Conservation (phyloP, 2,329 filamentous ascomycete species). For the Drechslera avenae region DNA sequence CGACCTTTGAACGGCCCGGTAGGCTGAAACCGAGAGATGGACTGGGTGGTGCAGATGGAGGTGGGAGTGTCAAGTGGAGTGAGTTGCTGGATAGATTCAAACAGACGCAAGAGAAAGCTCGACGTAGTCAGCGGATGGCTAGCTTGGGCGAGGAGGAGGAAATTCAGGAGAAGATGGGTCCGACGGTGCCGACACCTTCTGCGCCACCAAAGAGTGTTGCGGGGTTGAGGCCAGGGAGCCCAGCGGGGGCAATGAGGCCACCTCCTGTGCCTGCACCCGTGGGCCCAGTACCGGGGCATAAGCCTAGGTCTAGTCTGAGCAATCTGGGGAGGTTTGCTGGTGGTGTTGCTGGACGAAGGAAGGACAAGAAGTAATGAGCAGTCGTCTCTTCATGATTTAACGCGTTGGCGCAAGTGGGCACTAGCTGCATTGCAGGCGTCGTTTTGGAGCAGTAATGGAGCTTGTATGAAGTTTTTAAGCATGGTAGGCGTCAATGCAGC, state of each 20-base stretch:
- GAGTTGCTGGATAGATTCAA: constrained; percentile 96
- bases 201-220: constrained; percentile 32
- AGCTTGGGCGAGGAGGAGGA: constrained; percentile 47
- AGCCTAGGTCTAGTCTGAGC: constrained; percentile 50
- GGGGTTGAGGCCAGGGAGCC: constrained; percentile 29
- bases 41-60: constrained; percentile 63
- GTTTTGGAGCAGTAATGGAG: neutral
- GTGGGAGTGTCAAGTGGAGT: constrained; percentile 78
- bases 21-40: constrained; percentile 68
- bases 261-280: constrained; percentile 23
- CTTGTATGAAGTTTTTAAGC: constrained; percentile 1
- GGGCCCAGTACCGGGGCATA: constrained; percentile 35
- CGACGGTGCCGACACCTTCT: constrained; percentile 28
- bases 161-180: constrained; percentile 37
- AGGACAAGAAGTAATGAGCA: constrained; percentile 37
- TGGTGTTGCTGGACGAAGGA: constrained; percentile 46
- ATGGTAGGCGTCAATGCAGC: constrained; percentile 15
- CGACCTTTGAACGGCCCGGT: constrained; percentile 62
- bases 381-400: neutral
- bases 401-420: constrained; percentile 9
- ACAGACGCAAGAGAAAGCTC: constrained; percentile 82
- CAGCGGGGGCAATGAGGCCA: constrained; percentile 29
- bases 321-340: constrained; percentile 54
- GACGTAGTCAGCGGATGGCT: constrained; percentile 67
- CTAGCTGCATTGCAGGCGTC: constrained; percentile 33